phyloP scores from a whole-genome alignment of 2,329 filamentous ascomycete genomes.

The Macrophomina pseudophaseolina region DNA sequence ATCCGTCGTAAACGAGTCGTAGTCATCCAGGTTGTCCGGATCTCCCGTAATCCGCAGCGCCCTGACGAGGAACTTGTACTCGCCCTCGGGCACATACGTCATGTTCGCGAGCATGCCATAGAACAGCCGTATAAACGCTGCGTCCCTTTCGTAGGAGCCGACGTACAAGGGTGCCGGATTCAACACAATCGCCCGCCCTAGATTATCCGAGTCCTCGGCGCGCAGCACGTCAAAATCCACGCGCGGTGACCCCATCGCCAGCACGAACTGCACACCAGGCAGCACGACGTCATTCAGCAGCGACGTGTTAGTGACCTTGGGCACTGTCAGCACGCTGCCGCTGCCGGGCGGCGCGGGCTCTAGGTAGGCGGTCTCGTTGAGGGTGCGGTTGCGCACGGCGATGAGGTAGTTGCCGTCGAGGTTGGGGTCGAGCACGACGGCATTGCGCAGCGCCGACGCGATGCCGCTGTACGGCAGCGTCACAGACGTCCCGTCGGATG shows the following conservation, averaged over 20 bases:
- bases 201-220: neutral
- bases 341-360: neutral
- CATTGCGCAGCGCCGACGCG: slow-evolving; percentile 1
- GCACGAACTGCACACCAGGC: neutral
- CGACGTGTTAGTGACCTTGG: neutral
- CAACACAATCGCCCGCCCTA: neutral
- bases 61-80: slow-evolving; percentile 3
- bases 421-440: slow-evolving; percentile 2
- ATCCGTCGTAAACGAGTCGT: slow-evolving; percentile 5
- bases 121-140: neutral
- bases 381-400: neutral
- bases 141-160: neutral
- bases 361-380: neutral
- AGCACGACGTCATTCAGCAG: neutral
- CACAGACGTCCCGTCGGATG: neutral
- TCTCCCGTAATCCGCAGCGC: neutral
- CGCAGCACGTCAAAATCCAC: neutral
- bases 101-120: neutral
- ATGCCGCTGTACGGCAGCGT: slow-evolving; percentile 7
- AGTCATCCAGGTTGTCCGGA: neutral
- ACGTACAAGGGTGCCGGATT: neutral
- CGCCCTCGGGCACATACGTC: slow-evolving; percentile 3
- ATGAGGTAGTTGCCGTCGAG: neutral
- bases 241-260: neutral
- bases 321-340: neutral